Evolutionary conservation across 306 rosid genomes (phyloP), one percentile per base, ranked within the genome.

Genomic region (Albizia julibrissin): DNA sequence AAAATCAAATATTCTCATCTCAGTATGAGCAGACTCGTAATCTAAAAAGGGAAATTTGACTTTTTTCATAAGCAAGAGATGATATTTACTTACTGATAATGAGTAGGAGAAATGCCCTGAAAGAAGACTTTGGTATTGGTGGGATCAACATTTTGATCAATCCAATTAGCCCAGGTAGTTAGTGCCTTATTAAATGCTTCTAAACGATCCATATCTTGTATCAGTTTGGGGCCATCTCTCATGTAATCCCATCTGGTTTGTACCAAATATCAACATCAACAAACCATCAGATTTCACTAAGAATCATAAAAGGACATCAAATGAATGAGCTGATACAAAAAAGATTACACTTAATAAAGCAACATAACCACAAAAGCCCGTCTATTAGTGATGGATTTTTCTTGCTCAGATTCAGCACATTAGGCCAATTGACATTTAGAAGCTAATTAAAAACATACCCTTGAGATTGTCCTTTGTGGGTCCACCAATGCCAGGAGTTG

Each of bases 91-190:
- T 90, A 95, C 99, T 72, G 81, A 76, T 92, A 93, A 80, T 95
- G 99, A 44, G 99, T 95, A 10, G 99, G 99, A 77, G 99, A 95
- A 76, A 95, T 92, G 68, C 98, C 98, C 72, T 95, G 99, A 80
- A 95, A 93, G 92, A 93, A 90, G 33, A 91, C 91, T 82, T 86
- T 92, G 67, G 99, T 95, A 76, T 85, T 89, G 62, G 91, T 15
- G 39, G 98, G 40, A 72, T 72, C 76, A 26, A 72, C 76, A 72
- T 72, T 72, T 3, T 13, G 59, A 72, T 72, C 76, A 72, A 72
- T 61, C 99, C 99, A 95, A 43, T 76, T 86, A 40, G 90, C 98
- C 99, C 99, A 95, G 58, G 99, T 95, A 13, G 66, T 90, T 75
- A 95, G 49, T 29, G 97, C 99, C 76, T 84, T 95, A 6, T 73